Base-by-base conservation (phyloP, 192 early-diverging fungal genomes). In the Lobulomyces angularis region DNA sequence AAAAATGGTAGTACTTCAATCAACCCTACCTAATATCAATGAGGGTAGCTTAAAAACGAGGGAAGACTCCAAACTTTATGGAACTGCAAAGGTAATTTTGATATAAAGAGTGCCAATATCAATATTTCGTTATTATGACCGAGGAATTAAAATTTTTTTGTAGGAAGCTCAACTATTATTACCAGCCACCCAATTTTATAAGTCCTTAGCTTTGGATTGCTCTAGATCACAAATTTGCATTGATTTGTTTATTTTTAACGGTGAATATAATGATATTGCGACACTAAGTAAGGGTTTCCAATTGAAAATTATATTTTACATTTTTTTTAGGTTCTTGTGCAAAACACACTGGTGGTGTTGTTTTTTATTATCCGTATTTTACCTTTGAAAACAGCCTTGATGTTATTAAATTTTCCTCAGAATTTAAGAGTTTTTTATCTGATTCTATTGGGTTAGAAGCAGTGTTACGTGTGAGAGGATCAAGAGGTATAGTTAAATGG, bases 301-400 rank as follows among this genome's bases (percentile, higher is more conserved):
- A n/a, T n/a, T n/a, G n/a, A n/a, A n/a, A n/a, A n/a, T n/a, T n/a
- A n/a, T n/a, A n/a, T n/a, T n/a, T 12, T 8, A 50, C 8, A 48
- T 26, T 14, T n/a, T 20, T 12, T 31, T 8, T 42, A 82, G 81
- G 71, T 47, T 72, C 74, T 27, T 59, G 71, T 11, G 76, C 84
- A 20, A 82, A 82, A 37, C 84, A 84, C 58, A 94, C 90, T 8
- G 89, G 89, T 18, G 93, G 93, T 24, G 73, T 79, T 30, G 74
- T 80, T 5, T 85, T 81, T 60, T 82, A 83, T 51, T 97, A 97
- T 50, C 90, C 88, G 35, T 77, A 67, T 24, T 94, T 94, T 47
- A 82, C 80, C 53, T 84, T 84, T 11, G 65, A 71, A 0, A 73
- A 82, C 43, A 65, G 71, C 8, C 84, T 89, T 50, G 89, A 94